These are phyloP conservation scores for Salix purpurea DNA, from an alignment of 345 rosid species.

Conservation along the genomic window DNA sequence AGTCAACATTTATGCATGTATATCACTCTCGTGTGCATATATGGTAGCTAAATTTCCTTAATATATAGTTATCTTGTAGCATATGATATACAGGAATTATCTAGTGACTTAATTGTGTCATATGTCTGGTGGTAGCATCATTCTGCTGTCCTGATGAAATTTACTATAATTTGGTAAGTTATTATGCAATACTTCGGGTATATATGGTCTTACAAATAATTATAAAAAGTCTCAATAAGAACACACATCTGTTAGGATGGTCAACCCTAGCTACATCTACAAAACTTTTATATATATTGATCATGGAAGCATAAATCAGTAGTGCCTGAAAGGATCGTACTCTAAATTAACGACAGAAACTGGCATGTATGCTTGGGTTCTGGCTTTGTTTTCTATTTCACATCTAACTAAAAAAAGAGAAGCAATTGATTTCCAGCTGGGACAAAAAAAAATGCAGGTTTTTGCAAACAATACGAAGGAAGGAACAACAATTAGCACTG, in stretches of 20 bases:
- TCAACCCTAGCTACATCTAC: background rate
- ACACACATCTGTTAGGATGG: background rate
- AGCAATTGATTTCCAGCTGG: background rate
- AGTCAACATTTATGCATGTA: background rate
- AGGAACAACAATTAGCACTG: background rate
- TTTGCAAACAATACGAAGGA: background rate
- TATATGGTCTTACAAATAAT: no score
- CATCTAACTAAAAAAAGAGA: background rate
- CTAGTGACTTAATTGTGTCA: no score
- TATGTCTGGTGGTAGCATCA: no score
- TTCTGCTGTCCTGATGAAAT: no score
- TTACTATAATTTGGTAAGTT: no score
- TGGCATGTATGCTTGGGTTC: background rate
- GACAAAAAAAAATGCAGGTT: background rate
- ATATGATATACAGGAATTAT: background rate
- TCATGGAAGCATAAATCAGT: background rate
- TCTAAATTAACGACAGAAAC: background rate
- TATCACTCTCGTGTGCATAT: background rate
- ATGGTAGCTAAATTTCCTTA: background rate
- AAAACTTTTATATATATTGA: background rate
- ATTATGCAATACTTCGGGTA: no score
- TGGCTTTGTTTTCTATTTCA: background rate
- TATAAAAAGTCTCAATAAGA: no score
- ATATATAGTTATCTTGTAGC: background rate
- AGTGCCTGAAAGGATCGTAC: background rate